These are phyloP conservation scores for Acorus gramineus DNA, from an alignment of 106 monocot genomes.

Conservation along the genomic window DNA sequence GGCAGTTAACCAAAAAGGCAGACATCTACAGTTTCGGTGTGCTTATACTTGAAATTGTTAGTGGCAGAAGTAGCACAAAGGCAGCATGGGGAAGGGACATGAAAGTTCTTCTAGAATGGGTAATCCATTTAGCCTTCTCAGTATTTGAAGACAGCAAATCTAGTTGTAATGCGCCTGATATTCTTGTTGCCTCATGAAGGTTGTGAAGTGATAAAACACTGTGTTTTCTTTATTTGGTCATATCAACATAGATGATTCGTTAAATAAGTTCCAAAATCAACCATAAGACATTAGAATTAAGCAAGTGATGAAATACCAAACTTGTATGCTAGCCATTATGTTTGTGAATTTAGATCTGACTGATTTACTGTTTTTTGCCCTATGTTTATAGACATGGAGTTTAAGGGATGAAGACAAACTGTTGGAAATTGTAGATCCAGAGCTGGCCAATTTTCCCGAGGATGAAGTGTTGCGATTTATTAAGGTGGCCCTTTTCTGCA, in stretches of 20 bases:
- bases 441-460: constrained; percentile 26
- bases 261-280: too few species aligned
- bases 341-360: too few species aligned
- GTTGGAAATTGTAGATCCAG: constrained; percentile 41
- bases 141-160: too few species aligned
- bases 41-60: constrained; percentile 39
- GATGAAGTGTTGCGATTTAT: constrained; percentile 35
- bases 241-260: too few species aligned
- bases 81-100: constrained; percentile 24
- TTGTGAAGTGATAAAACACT: too few species aligned
- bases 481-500: constrained; percentile 45
- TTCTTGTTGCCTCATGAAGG: too few species aligned
- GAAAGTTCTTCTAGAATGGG: constrained; percentile 46
- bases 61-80: constrained; percentile 25
- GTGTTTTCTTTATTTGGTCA: too few species aligned
- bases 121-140: constrained; percentile 1
- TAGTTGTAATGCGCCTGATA: too few species aligned
- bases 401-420: constrained; percentile 30
- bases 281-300: too few species aligned
- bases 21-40: constrained; percentile 59
- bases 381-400: constrained; percentile 31
- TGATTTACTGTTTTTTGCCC: too few species aligned
- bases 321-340: too few species aligned
- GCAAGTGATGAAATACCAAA: too few species aligned
- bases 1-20: constrained; percentile 53